Base-by-base conservation (phyloP, 805 yeast genomes). In the Metschnikowia noctiluminum region DNA sequence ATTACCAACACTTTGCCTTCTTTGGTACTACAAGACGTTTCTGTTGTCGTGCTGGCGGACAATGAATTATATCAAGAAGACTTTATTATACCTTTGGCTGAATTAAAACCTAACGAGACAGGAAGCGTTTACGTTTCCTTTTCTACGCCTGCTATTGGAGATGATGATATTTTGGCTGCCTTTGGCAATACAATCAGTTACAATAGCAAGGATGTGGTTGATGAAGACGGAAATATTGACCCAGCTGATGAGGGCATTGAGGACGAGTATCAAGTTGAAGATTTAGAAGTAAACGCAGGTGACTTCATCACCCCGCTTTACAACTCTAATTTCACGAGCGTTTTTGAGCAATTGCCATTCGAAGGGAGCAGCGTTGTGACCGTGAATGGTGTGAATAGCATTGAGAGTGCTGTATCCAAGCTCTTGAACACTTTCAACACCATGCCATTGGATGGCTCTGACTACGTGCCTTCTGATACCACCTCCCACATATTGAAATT, bases 241-340 rank as follows among this genome's bases (percentile, higher is more conserved):
- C 85, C 79, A 40, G 82, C 78, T 42, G 85, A 74, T 46, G 95
- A 86, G 55, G 97, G 97, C 14, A 88, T 85, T 77, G 87, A 86
- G 56, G 98, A 94, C 67, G 96, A 91, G 68, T 94, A 92, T 69
- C 94, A 85, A 64, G 80, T 94, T 56, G 97, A 89, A 67, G 86
- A 85, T 49, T 74, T 90, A 60, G 82, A 80, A 49, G 64, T 92
- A 48, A 69, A 70, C 7, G 82, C 94, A 9, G 96, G 96, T 35
- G 97, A 90, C 65, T 92, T 83, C 68, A 76, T 89, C 49, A 69
- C 73, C 46, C 96, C 96, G 45, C 75, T 89, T 26, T 89, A 81
- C 64, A 80, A 85, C 53, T 89, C 94, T 38, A 81, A 84, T 68
- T 90, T 90, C 64, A 80, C 85, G 7, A 73, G 78, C 38, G 71